Conservation (phyloP, 2,329 filamentous ascomycete genomes). For the Neurospora crassa region DNA sequence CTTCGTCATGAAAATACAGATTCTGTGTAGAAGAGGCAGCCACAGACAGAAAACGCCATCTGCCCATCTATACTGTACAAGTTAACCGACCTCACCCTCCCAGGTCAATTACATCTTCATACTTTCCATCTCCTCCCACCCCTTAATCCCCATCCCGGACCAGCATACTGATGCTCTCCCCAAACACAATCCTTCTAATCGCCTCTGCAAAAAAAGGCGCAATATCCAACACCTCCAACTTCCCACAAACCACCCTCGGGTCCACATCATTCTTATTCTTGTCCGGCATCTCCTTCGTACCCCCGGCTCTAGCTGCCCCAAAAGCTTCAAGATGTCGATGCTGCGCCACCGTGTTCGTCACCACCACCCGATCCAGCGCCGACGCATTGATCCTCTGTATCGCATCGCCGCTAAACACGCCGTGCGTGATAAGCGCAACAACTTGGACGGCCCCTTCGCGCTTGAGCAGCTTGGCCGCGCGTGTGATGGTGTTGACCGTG, state of each 20-base stretch:
- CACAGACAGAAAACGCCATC: not conserved
- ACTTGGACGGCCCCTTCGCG: constrained; percentile 83
- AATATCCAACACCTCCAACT: constrained; percentile 86
- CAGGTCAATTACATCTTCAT: not conserved
- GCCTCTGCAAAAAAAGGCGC: constrained; percentile 89
- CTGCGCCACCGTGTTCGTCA: constrained; percentile 92
- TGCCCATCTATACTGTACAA: not conserved
- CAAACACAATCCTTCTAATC: constrained; percentile 90
- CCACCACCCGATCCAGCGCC: constrained; percentile 81
- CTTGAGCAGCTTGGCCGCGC: constrained; percentile 93
- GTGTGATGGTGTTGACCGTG: constrained; percentile 93
- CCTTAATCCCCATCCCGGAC: constrained; percentile 65
- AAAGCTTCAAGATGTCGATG: constrained; percentile 13
- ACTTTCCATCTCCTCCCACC: not conserved
- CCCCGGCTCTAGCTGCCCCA: not conserved
- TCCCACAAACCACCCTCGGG: constrained; percentile 57
- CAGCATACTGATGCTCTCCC: constrained; percentile 90
- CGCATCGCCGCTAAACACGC: constrained; percentile 88
- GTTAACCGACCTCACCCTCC: not conserved
- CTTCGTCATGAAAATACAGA: not conserved
- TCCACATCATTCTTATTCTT: constrained; percentile 44
- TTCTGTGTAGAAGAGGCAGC: not conserved
- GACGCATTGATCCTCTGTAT: constrained; percentile 90
- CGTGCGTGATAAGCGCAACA: constrained; percentile 87
- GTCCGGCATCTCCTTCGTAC: not conserved